These are phyloP conservation scores for Suhomyces ambrosiae DNA, from an alignment of 1,139 yeast species.

Conservation along the genomic window DNA sequence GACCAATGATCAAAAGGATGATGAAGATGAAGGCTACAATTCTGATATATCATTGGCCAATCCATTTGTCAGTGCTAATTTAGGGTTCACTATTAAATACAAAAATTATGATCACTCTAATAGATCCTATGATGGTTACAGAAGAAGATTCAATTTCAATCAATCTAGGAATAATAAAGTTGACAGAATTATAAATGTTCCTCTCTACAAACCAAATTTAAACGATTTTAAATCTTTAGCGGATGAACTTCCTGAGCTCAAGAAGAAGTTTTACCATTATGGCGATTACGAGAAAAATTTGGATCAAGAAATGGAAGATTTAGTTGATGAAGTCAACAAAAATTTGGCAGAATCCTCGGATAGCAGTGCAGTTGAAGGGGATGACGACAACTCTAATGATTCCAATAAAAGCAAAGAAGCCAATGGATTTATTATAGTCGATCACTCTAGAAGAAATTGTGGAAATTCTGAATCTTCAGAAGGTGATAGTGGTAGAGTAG, in stretches of 20 bases:
- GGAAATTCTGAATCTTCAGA: conserved; percentile 3
- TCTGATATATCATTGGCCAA: conserved; percentile 56
- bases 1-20: conserved; percentile 16
- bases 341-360: conserved; percentile 14
- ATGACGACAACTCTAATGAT: conserved; percentile 34
- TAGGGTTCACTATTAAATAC: conserved; percentile 52
- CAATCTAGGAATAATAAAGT: conserved; percentile 8
- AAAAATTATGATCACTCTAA: conserved; percentile 21
- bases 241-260: conserved; percentile 30
- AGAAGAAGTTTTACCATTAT: conserved; percentile 37
- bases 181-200: conserved; percentile 27
- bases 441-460: conserved; percentile 8
- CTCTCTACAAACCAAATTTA: conserved; percentile 35
- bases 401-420: conserved; percentile 28
- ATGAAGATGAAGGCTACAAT: conserved; percentile 34
- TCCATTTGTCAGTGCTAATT: conserved; percentile 51
- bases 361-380: conserved; percentile 7
- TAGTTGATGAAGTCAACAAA: conserved; percentile 18
- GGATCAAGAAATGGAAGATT: conserved; percentile 23
- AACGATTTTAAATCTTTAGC: conserved; percentile 31
- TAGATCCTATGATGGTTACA: conserved; percentile 11
- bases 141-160: conserved; percentile 13
- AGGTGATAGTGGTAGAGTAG: conserved; percentile 4
- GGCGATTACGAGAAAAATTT: conserved; percentile 21
- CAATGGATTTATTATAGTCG: conserved; percentile 27